A percentile compares a stretch with the other conserved stretches of the same genome.
phyloP scores from a whole-genome alignment of 495 filamentous ascomycete species.

The Penicillium arizonense region DNA sequence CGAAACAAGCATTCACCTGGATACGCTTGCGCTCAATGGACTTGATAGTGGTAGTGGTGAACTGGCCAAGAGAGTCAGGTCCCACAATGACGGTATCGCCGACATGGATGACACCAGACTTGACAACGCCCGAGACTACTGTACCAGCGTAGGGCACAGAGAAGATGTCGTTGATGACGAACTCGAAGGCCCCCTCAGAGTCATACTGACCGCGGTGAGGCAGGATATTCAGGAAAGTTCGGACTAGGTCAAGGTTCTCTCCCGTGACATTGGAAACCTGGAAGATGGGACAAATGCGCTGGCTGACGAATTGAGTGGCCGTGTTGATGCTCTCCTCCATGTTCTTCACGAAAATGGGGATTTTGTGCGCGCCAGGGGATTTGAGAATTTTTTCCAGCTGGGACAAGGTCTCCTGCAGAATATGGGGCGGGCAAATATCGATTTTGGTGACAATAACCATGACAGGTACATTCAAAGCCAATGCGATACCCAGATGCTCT shows the following conservation, averaged over 20 bases:
- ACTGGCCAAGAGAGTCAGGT: conserved; percentile 88
- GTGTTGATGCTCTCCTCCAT: conserved; percentile 91
- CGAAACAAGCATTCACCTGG: conserved; percentile 80
- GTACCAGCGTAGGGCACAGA: conserved; percentile 98
- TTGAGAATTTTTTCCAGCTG: conserved; percentile 91
- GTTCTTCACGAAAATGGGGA: conserved; percentile 95
- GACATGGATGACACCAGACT: conserved; percentile 77
- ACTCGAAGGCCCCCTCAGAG: conserved; percentile 84
- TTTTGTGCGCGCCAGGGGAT: conserved; percentile 88
- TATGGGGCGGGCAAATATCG: conserved; percentile 96
- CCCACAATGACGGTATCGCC: conserved; percentile 89
- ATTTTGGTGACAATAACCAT: conserved; percentile 99
- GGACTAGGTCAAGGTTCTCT: conserved; percentile 74
- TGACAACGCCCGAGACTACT: conserved; percentile 92
- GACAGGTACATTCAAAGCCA: conserved; percentile 93
- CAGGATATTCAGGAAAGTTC: conserved; percentile 91
- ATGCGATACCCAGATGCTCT: conserved; percentile 93
- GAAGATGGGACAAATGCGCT: conserved; percentile 95
- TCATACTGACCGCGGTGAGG: conserved; percentile 95
- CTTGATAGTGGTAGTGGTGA: conserved; percentile 83
- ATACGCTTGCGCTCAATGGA: conserved; percentile 96
- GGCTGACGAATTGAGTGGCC: conserved; percentile 91
- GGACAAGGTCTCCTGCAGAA: conserved; percentile 89
- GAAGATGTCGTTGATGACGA: conserved; percentile 96
- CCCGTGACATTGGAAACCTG: conserved; percentile 98